Evolutionary conservation across 1,139 yeast genomes (phyloP), one percentile per base, ranked within the genome.

Genomic region (Lodderomyces parapsilosis): DNA sequence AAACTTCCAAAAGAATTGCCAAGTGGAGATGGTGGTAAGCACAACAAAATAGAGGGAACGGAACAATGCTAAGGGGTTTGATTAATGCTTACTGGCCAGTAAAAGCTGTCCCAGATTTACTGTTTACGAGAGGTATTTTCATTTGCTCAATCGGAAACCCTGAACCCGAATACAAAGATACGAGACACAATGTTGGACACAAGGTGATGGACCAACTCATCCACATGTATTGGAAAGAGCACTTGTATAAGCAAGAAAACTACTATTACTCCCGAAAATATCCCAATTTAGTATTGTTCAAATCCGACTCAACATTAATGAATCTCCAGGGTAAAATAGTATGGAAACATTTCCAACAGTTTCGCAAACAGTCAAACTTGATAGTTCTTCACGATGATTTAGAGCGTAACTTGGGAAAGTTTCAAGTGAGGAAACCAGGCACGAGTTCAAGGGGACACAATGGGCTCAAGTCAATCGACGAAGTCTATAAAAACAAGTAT

Each of bases 121-220:
- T 31, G 18, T 15, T 24, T 7, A 39, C 40, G 8, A 45, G 45
- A 39, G 38, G 40, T 23, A 30, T 52, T 8, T 49, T 52, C 32
- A 45, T 81, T 8, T 79, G 83, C 5, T 86, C 93, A 0, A 67
- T 89, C 3, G 96, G 96, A 0, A 89, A 89, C 56, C 96, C 96
- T 0, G 89, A 83, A 42, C 74, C 80, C 0, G 62, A 68, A 39
- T 86, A 78, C 53, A 61, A 63, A 13, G 70, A 70, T 6, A 86
- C 96, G 0, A 69, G 96, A 38, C 96, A 89, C 57, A 87, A 83
- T 49, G 87, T 83, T 0, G 96, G 96, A 2, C 88, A 84, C 54
- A 59, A 69, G 43, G 68, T 81, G 23, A 54, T 79, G 43, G 68
- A 72, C 39, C 57, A 52, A 51, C 48, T 75, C 11, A 57, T 60